Base-by-base conservation (phyloP, 163 green algal genomes). In the Prototheca cutis region DNA sequence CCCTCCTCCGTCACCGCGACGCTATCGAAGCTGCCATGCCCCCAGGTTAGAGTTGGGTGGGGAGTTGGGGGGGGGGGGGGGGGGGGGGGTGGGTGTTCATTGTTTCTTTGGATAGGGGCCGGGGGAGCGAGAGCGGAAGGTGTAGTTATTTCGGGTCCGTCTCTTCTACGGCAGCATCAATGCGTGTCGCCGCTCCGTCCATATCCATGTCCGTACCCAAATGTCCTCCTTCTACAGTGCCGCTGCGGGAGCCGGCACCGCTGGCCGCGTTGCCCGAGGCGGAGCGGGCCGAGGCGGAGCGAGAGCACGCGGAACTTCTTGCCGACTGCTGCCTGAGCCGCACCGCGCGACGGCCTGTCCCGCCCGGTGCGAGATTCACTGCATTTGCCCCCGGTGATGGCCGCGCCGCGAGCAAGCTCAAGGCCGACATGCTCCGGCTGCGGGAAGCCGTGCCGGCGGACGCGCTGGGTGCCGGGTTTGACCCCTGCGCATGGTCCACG, bases 21-120 rank as follows among this genome's bases (percentile, higher is more conserved):
- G 31, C 27, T 23, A 63, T 83, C 17, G 65, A 63, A 21, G 30
- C 48, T 2, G 54, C 23, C 53, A 87, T 89, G 80, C 78, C 79
- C 6, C 48, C 61, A 54, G 32, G 24, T n/a, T n/a, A n/a, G n/a
- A n/a, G n/a, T n/a, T n/a, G n/a, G n/a, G n/a, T n/a, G n/a, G n/a
- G n/a, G n/a, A n/a, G n/a, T n/a, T n/a, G n/a, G n/a, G n/a, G n/a
- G n/a, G n/a, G n/a, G n/a, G n/a, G n/a, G n/a, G n/a, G n/a, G n/a
- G n/a, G n/a, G n/a, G n/a, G n/a, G n/a, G n/a, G n/a, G n/a, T n/a
- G n/a, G n/a, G n/a, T n/a, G n/a, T n/a, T n/a, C n/a, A n/a, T n/a
- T n/a, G n/a, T n/a, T n/a, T n/a, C n/a, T n/a, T n/a, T n/a, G n/a
- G n/a, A n/a, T n/a, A n/a, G n/a, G n/a, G n/a, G n/a, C n/a, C n/a